Conservation (phyloP, 495 filamentous ascomycete genomes). For the Aspergillus affinis region DNA sequence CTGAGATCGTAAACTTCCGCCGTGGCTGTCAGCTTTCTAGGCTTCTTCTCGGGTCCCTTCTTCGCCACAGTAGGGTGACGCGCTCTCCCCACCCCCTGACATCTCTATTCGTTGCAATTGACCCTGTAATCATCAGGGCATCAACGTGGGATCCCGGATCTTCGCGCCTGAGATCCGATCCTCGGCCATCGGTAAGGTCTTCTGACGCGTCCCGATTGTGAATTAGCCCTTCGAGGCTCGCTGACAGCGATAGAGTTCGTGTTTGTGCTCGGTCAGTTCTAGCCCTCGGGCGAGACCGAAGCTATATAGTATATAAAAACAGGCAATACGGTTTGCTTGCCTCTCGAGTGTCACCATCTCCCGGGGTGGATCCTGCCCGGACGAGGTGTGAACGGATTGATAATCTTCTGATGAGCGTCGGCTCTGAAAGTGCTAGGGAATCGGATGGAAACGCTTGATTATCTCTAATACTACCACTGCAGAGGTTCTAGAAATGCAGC, state of each 20-base stretch:
- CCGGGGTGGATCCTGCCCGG: too few species aligned
- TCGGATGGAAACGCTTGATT: too few species aligned
- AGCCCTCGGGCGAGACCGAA: too few species aligned
- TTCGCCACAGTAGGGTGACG: slow-evolving; percentile 30
- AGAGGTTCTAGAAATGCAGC: too few species aligned
- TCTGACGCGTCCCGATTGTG: background rate
- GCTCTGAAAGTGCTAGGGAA: too few species aligned
- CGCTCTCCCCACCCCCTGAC: background rate
- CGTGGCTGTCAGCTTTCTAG: slow-evolving; percentile 32
- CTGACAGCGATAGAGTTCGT: slow-evolving; percentile 22
- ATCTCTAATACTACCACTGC: too few species aligned
- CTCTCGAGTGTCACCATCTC: too few species aligned
- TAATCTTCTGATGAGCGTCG: too few species aligned
- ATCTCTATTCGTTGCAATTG: too few species aligned
- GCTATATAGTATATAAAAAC: too few species aligned
- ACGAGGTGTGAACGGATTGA: too few species aligned
- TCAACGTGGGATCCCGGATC: slow-evolving; percentile 31
- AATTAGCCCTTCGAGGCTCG: background rate
- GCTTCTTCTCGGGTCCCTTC: slow-evolving; percentile 35
- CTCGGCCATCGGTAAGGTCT: slow-evolving; percentile 26
- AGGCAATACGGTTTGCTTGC: too few species aligned
- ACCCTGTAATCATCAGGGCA: slow-evolving; percentile 8
- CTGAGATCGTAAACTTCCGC: slow-evolving; percentile 34
- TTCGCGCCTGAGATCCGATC: slow-evolving; percentile 29
- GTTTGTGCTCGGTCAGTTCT: slow-evolving; percentile 31